Base-by-base conservation (phyloP, 768 basidiomycete genomes). In the Boletus reticuloceps region DNA sequence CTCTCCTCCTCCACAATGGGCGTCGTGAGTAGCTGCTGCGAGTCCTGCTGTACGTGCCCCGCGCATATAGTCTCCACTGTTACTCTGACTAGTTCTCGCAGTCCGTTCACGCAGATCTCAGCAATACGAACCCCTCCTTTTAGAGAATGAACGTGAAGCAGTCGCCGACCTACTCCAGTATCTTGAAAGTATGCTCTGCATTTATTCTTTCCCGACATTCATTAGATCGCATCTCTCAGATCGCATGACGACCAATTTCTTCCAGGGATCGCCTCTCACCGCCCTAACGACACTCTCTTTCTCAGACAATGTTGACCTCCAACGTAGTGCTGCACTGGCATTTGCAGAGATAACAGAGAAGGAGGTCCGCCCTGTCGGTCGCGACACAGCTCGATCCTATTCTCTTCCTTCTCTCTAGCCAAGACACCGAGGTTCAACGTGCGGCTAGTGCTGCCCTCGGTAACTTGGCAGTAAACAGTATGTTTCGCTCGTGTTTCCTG, bases 271-370 rank as follows among this genome's bases (percentile, higher is more conserved):
- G 17, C 96, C 97, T 19, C 86, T 99, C 55, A 81, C 88, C 50
- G 94, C 97, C 38, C 78, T 99, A 53, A 98, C 96, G 13, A 98
- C 94, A 48, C 88, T 99, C 58, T 96, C 94, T 22, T 99, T 98
- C 78, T 94, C 91, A 20, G 97, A 98, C 76, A 99, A 99, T 75
- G 96, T 99, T 62, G 97, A 98, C 76, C 81, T 99, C 19, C 97
- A 99, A 77, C 85, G 97, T 47, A 96, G 93, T 60, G 97, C 97
- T 3, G 97, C 97, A 5, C 83, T 99, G 42, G 97, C 97, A 0
- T 99, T 98, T 67, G 97, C 97, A 37, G 97, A 99, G 74, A 99
- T 99, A 56, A 99, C 97, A 22, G 97, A 99, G 78, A 98, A 98
- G 76, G 97, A 99, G 75, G 96, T 98, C 50, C 85, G 95, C 42